Evolutionary conservation across 2,329 filamentous ascomycete species (phyloP).

Genomic region (Mycosphaerella arachidis): DNA sequence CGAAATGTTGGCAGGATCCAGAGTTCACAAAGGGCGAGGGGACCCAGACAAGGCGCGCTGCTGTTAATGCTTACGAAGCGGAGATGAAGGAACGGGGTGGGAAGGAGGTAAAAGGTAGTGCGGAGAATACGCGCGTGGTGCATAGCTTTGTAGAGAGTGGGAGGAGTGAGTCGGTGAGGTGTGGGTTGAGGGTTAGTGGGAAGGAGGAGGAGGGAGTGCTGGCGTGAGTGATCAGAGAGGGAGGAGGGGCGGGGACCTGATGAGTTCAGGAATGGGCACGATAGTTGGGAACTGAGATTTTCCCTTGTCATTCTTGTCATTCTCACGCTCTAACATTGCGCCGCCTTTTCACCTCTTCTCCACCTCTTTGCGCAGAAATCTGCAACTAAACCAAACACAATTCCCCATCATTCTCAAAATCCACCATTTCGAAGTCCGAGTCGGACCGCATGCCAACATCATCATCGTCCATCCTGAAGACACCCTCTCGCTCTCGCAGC

Average conservation of each 20-base stretch:
- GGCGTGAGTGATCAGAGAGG: neutral
- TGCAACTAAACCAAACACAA: no score
- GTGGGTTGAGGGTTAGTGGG: neutral
- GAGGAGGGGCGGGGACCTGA: neutral
- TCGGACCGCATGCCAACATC: no score
- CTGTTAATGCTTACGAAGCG: slow-evolving; percentile 1
- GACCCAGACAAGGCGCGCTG: neutral
- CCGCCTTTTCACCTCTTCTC: no score
- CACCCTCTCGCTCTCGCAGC: no score
- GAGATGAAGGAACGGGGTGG: slow-evolving; percentile 14
- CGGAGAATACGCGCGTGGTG: slow-evolving; percentile 4
- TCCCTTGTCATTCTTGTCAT: no score
- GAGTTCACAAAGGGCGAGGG: neutral
- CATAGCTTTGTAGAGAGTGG: neutral
- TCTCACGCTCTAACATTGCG: no score
- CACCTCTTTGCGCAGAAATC: no score
- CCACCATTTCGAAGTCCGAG: no score
- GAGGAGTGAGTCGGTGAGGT: neutral
- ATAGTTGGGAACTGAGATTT: no score
- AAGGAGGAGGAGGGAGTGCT: neutral
- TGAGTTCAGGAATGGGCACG: no score
- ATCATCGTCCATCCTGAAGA: no score
- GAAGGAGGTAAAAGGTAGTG: slow-evolving; percentile 9
- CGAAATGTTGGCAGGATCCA: neutral
- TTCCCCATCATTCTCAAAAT: no score